phyloP scores from a whole-genome alignment of 2,329 filamentous ascomycete genomes.

The Mycosphaerelloides madeirae region DNA sequence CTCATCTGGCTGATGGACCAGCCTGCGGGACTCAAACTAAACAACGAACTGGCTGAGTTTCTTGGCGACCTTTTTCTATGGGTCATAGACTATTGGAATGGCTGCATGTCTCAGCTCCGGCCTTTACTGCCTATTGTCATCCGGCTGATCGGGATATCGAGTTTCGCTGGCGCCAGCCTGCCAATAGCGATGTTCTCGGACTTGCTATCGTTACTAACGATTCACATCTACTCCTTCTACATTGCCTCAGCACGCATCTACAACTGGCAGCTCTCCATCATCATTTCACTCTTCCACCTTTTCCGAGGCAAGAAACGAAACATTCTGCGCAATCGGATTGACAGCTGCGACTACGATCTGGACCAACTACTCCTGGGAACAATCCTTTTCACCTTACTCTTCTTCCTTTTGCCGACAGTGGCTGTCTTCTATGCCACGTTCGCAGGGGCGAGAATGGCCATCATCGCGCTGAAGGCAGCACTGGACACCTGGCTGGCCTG shows the following conservation, averaged over 20 bases:
- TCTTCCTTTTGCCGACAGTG: constrained; percentile 91
- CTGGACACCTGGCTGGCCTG: constrained; percentile 90
- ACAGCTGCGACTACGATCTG: constrained; percentile 97
- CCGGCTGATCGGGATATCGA: constrained; percentile 88
- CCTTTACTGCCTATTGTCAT: constrained; percentile 82
- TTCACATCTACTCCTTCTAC: constrained; percentile 98
- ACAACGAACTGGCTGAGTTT: constrained; percentile 88
- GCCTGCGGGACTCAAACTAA: constrained; percentile 91
- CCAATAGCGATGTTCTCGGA: constrained; percentile 95
- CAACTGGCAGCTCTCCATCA: constrained; percentile 96
- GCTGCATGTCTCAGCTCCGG: constrained; percentile 69
- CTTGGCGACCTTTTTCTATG: constrained; percentile 92
- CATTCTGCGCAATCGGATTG: constrained; percentile 91
- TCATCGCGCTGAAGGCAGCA: constrained; percentile 85
- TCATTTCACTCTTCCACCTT: constrained; percentile 95
- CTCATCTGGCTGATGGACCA: constrained; percentile 95
- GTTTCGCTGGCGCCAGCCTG: constrained; percentile 94
- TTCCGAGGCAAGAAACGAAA: constrained; percentile 98
- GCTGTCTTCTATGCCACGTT: constrained; percentile 97
- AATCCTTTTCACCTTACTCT: constrained; percentile 90
- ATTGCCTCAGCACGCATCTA: constrained; percentile 94
- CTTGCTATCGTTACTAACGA: constrained; percentile 79
- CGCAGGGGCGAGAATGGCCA: constrained; percentile 86
- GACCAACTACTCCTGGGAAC: constrained; percentile 95
- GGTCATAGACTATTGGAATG: constrained; percentile 98